Base-by-base conservation (phyloP, 2,329 filamentous ascomycete genomes). In the Penicillium verrucosum region DNA sequence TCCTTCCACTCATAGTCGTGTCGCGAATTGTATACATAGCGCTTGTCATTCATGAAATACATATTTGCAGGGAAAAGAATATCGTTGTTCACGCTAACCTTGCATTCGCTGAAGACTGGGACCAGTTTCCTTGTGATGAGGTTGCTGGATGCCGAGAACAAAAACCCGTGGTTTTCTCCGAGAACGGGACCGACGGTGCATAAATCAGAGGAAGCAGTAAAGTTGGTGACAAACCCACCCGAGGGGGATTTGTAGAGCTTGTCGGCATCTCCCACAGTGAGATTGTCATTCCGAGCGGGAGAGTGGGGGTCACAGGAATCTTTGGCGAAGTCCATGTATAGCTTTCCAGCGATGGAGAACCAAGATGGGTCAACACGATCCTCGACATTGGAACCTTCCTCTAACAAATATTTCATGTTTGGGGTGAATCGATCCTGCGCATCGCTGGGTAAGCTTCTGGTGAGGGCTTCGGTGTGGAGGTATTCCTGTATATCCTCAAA, bases 11-110 rank as follows among this genome's bases (percentile, higher is more conserved):
- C 69, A 12, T 81, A 75, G 43, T 87, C 85, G 55, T 81, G 81
- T 9, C 73, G 73, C 8, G 77, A 69, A 51, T 83, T 80, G 51
- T 85, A 86, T 1, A 79, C 80, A 70, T 88, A 88, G 44, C 82
- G 80, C 7, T 78, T 75, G 65, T 87, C 82, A 9, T 81, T 72
- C 18, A 78, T 79, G 60, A 85, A 81, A 65, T 89, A 89, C 81
- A 88, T 87, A 48, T 85, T 84, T 1, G 86, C 85, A 0, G 86
- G 86, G 16, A 89, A 81, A 14, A 89, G 77, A 58, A 89, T 88
- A 62, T 89, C 86, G 66, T 86, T 89, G 75, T 89, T 89, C 60
- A 87, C 81, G 18, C 81, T 80, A 37, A 88, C 77, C 67, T 89
- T 89, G 72, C 85, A 88, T 57, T 86, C 86, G 42, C 85, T 83